Evolutionary conservation across 192 early-diverging fungal genomes (phyloP).

Genomic region (Backusella tuberculispora): DNA sequence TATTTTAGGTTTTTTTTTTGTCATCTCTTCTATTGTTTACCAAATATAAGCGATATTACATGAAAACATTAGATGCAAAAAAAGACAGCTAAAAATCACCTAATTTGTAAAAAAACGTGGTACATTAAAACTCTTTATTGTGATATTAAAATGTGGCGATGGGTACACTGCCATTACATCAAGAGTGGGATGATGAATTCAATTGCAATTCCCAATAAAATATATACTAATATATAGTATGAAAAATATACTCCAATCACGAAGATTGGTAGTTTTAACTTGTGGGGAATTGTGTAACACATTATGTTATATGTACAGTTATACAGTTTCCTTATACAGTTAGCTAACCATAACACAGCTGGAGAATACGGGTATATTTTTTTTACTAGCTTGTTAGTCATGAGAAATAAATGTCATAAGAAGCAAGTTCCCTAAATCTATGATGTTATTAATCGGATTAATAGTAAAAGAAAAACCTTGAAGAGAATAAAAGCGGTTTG

Average conservation of each 20-base stretch:
- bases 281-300: conserved; percentile 2
- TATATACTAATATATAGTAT: neutral
- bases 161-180: neutral
- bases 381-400: neutral
- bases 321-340: neutral
- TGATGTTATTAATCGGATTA: neutral
- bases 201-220: neutral
- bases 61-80: neutral
- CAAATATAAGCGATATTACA: neutral
- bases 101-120: neutral
- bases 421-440: neutral
- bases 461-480: neutral
- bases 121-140: neutral
- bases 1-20: neutral
- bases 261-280: neutral
- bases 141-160: neutral
- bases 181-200: neutral
- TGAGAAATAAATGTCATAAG: neutral
- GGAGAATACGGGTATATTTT: neutral
- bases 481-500: neutral
- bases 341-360: neutral
- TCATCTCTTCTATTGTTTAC: neutral
- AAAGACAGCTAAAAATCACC: neutral
- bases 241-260: neutral
- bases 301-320: neutral